Evolutionary conservation across 441 rosid genomes (phyloP).

Genomic region (Kokia cookei): DNA sequence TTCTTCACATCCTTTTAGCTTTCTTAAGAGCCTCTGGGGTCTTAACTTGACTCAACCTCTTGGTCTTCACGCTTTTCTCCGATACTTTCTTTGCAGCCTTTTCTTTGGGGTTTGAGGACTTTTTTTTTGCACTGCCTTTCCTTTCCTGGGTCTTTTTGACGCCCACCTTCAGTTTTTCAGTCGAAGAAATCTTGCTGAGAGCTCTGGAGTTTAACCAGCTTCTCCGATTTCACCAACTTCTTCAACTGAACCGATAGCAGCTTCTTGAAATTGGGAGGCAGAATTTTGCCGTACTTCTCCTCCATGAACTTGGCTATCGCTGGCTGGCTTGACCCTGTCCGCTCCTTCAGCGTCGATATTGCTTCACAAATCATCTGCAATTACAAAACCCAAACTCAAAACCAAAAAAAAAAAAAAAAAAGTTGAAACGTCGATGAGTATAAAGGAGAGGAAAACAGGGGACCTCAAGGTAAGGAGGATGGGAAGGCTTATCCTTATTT

Average conservation of each 20-base stretch:
- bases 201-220: conserved; percentile 22
- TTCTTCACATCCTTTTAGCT: conserved; percentile 9
- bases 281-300: conserved; percentile 20
- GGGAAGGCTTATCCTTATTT: neutral
- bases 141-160: neutral
- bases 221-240: conserved; percentile 22
- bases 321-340: conserved; percentile 26
- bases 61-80: conserved; percentile 3
- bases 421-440: neutral
- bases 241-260: conserved; percentile 22
- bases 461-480: conserved; percentile 33
- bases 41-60: conserved; percentile 28
- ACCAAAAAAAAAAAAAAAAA: neutral
- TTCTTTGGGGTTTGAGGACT: neutral
- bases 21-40: conserved; percentile 28
- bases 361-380: conserved; percentile 28
- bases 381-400: neutral
- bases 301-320: conserved; percentile 32
- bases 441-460: neutral
- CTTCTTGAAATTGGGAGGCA: conserved; percentile 23
- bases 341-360: conserved; percentile 23
- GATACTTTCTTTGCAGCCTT: conserved; percentile 5
- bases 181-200: conserved; percentile 21
- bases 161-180: conserved; percentile 4
- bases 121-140: neutral